A percentile compares a stretch with the other conserved stretches of the same genome.
phyloP scores from a whole-genome alignment of 306 rosid genomes.

The Gastrolobium villosum region DNA sequence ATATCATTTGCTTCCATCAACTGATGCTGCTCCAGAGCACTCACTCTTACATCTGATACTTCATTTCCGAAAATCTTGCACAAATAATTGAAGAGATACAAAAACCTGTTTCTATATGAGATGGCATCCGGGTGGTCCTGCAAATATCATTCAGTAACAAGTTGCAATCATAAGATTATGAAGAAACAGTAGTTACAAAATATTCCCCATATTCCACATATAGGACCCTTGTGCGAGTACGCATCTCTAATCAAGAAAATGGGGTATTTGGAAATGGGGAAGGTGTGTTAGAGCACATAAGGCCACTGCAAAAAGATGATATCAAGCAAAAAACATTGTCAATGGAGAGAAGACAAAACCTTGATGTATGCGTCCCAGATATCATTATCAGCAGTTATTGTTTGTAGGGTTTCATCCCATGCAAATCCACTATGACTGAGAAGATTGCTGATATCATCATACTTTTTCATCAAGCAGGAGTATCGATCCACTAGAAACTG shows the following conservation, averaged over 20 bases:
- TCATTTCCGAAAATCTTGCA: constrained; percentile 63
- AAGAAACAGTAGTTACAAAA: background rate
- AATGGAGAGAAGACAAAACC: constrained; percentile 55
- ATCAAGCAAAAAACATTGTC: constrained; percentile 11
- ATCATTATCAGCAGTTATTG: constrained; percentile 63
- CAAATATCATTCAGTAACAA: constrained; percentile 49
- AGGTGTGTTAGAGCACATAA: background rate
- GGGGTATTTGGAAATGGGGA: constrained; percentile 13
- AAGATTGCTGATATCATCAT: constrained; percentile 59
- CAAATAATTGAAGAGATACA: constrained; percentile 55
- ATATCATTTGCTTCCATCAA: constrained; percentile 37
- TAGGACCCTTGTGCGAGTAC: background rate
- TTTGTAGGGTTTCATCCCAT: constrained; percentile 75
- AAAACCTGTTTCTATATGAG: constrained; percentile 58
- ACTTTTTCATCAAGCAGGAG: constrained; percentile 65
- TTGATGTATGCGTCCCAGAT: constrained; percentile 71
- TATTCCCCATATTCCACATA: background rate
- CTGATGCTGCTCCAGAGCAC: constrained; percentile 41
- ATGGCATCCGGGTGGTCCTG: constrained; percentile 73
- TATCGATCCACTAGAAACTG: constrained; percentile 62
- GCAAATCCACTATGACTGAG: constrained; percentile 61
- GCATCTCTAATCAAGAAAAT: constrained; percentile 10
- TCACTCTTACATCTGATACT: constrained; percentile 48
- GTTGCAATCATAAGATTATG: constrained; percentile 20
- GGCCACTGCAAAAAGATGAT: constrained; percentile 24